These are phyloP conservation scores for Fusarium dlaminii DNA, from an alignment of 2,329 filamentous ascomycete genomes.

Conservation along the genomic window DNA sequence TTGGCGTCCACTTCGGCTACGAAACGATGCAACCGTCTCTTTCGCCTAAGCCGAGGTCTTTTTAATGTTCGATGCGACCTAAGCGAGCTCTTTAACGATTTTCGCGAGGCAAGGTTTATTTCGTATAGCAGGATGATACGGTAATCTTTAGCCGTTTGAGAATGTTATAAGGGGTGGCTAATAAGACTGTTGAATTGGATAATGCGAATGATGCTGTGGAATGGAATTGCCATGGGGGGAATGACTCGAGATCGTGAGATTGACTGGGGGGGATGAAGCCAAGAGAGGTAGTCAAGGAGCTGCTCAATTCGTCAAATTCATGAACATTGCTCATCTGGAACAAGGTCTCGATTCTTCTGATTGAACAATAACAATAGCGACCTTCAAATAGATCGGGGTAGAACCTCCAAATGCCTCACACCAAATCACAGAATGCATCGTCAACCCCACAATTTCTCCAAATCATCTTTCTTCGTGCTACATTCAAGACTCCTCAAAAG, in stretches of 20 bases:
- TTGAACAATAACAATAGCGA: neutral
- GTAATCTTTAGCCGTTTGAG: neutral
- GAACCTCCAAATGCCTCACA: slow-evolving; percentile 21
- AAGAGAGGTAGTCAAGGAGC: neutral
- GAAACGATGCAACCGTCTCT: slow-evolving; percentile 37
- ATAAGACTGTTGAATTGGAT: neutral
- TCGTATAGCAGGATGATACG: neutral
- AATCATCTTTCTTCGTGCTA: slow-evolving; percentile 14
- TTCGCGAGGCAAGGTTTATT: slow-evolving; percentile 14
- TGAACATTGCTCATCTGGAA: neutral
- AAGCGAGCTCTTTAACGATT: slow-evolving; percentile 7
- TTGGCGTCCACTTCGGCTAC: slow-evolving; percentile 37
- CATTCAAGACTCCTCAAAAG: neutral
- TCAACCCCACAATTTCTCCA: slow-evolving; percentile 30
- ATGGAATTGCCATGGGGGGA: neutral
- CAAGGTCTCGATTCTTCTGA: neutral
- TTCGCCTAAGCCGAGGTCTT: slow-evolving; percentile 25
- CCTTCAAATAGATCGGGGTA: neutral
- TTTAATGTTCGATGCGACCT: neutral
- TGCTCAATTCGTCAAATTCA: neutral
- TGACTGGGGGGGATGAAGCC: neutral
- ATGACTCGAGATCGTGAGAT: neutral
- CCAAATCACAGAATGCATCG: slow-evolving; percentile 4
- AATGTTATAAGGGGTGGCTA: neutral
- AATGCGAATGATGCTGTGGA: neutral